These are phyloP conservation scores for Candida pseudoglaebosa DNA, from an alignment of 805 yeast species.

Conservation along the genomic window DNA sequence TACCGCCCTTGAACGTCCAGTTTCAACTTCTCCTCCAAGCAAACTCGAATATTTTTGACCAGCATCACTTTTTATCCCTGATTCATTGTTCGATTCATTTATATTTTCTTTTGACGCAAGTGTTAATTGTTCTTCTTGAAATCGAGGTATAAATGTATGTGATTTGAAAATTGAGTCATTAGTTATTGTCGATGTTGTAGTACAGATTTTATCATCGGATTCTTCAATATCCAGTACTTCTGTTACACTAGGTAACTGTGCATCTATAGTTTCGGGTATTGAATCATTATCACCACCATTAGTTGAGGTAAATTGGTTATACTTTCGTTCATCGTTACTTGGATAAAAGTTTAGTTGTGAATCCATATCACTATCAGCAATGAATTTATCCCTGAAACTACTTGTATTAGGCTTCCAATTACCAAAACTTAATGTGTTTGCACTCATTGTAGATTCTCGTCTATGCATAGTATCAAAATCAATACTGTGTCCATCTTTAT, in stretches of 20 bases:
- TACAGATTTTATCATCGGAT: constrained; percentile 10
- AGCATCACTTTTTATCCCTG: too few relatives aligned
- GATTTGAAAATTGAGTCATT: constrained; percentile 25
- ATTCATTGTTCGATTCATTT: too few relatives aligned
- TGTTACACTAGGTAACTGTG: constrained; percentile 32
- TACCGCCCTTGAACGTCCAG: neutral
- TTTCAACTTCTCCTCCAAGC: constrained; percentile 9
- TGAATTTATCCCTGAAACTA: constrained; percentile 45
- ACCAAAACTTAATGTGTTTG: constrained; percentile 43
- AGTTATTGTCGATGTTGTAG: constrained; percentile 9
- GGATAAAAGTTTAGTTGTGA: constrained; percentile 25
- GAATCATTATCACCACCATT: constrained; percentile 19
- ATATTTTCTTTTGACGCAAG: constrained; percentile 12
- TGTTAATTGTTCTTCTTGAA: constrained; percentile 29
- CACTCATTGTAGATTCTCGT: constrained; percentile 33
- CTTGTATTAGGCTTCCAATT: constrained; percentile 59
- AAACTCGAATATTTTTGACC: constrained; percentile 24
- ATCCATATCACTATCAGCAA: constrained; percentile 41
- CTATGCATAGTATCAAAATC: constrained; percentile 11
- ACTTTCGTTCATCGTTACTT: constrained; percentile 16
- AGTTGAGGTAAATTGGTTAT: constrained; percentile 29
- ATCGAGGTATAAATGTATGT: constrained; percentile 16
- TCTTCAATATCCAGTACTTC: constrained; percentile 26
- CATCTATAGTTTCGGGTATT: constrained; percentile 40
- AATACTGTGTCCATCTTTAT: neutral